Percentiles rank a stretch among this genome's conserved stretches.
Evolutionary conservation across 2,329 filamentous ascomycete species (phyloP).

Genomic region (Colletotrichum noveboracense): DNA sequence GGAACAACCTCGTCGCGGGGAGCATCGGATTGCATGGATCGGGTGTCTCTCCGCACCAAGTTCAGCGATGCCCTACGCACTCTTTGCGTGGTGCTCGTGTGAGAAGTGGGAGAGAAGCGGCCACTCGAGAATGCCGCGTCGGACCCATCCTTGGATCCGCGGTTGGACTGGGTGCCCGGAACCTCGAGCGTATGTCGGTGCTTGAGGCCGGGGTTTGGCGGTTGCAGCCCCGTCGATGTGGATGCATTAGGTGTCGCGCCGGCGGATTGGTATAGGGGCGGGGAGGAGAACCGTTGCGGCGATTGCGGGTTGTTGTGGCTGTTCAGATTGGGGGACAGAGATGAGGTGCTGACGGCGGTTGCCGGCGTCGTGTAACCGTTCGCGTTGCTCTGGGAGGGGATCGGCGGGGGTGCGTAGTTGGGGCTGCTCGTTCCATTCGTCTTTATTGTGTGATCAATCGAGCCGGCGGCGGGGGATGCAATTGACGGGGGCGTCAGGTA

Average conservation of each 20-base stretch:
- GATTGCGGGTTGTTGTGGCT: conserved; percentile 28
- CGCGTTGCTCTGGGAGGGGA: conserved; percentile 23
- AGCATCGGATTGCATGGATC: conserved; percentile 84
- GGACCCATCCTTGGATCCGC: conserved; percentile 74
- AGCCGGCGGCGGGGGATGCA: conserved; percentile 32
- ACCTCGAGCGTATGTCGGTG: conserved; percentile 91
- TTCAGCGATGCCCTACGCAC: conserved; percentile 82
- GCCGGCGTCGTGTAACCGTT: conserved; percentile 19
- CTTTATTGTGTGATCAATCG: conserved; percentile 8
- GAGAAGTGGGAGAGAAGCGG: conserved; percentile 83
- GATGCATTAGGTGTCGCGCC: conserved; percentile 38
- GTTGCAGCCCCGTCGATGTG: conserved; percentile 55
- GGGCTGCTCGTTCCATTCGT: conserved; percentile 27
- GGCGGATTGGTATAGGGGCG: conserved; percentile 58
- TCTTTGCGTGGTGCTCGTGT: conserved; percentile 54
- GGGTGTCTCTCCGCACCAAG: conserved; percentile 79
- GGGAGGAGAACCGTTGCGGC: conserved; percentile 69
- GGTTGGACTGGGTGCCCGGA: conserved; percentile 69
- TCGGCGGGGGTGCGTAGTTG: conserved; percentile 31
- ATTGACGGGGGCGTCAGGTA: conserved; percentile 36
- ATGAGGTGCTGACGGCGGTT: conserved; percentile 1
- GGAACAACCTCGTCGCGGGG: conserved; percentile 82
- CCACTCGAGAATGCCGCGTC: conserved; percentile 75
- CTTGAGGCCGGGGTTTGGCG: conserved; percentile 66
- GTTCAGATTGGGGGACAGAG: conserved; percentile 24